phyloP scores from a whole-genome alignment of 306 rosid species.

The Erythrophleum fordii region DNA sequence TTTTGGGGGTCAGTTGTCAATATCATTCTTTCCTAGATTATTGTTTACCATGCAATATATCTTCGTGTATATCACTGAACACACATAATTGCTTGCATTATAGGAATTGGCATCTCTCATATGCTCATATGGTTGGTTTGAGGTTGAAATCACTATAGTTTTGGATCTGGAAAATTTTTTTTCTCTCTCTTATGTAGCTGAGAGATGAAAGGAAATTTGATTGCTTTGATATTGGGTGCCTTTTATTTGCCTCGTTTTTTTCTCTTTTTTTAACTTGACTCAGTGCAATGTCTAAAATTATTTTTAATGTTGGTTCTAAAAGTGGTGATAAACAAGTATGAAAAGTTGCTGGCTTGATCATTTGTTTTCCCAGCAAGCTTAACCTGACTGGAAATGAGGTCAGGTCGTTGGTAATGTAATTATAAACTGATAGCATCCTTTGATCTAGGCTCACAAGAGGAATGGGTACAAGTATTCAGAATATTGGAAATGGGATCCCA shows the following conservation, averaged over 20 bases:
- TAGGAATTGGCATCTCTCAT: background rate
- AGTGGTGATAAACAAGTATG: background rate
- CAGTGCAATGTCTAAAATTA: background rate
- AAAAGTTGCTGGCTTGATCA: background rate
- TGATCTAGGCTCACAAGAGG: background rate
- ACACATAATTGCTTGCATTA: slow-evolving; percentile 25
- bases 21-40: slow-evolving; percentile 9
- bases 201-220: slow-evolving; percentile 21
- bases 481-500: background rate
- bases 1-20: slow-evolving; percentile 21
- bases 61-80: background rate
- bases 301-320: background rate
- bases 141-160: slow-evolving; percentile 10
- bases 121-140: slow-evolving; percentile 14
- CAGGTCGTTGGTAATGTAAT: background rate
- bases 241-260: background rate
- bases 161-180: background rate
- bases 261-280: background rate
- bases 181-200: background rate
- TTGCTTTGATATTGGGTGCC: slow-evolving; percentile 25
- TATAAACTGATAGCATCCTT: background rate
- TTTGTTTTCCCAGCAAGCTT: background rate
- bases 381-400: background rate
- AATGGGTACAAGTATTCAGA: background rate
- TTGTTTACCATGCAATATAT: background rate